Evolutionary conservation across 164 flowering plant species (phyloP).

Genomic region (Umbellularia californica): DNA sequence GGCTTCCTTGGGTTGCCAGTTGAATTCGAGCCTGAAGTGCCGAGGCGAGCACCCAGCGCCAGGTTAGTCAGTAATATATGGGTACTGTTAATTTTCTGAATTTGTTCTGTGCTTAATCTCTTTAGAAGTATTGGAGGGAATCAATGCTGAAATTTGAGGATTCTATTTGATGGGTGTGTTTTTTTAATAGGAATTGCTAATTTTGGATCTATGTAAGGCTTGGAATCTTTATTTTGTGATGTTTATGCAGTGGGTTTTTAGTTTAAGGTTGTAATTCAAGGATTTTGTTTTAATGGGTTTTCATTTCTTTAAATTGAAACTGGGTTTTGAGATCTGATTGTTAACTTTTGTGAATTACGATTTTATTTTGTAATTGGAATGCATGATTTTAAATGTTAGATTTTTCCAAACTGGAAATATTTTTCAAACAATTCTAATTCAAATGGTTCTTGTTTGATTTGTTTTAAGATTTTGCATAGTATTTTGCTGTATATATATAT

Average conservation of each 20-base stretch:
- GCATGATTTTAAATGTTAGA: no score
- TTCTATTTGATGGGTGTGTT: background rate
- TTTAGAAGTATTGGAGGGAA: background rate
- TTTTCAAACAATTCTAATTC: no score
- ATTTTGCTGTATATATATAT: no score
- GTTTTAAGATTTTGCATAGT: no score
- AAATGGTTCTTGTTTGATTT: no score
- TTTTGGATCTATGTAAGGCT: conserved; percentile 1
- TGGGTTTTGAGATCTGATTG: no score
- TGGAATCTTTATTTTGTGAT: background rate
- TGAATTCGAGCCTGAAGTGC: conserved; percentile 87
- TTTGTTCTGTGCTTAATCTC: background rate
- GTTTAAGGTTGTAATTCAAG: background rate
- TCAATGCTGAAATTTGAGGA: background rate
- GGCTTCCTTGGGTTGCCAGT: conserved; percentile 94
- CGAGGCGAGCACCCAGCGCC: conserved; percentile 87
- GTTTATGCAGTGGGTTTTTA: conserved; percentile 10
- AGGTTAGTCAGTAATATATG: conserved; percentile 39
- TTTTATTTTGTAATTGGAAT: no score
- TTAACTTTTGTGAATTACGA: no score
- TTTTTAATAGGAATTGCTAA: background rate
- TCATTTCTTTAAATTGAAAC: background rate
- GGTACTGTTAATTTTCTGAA: background rate
- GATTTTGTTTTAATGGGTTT: background rate
- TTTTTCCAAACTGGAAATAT: no score